Evolutionary conservation across 2,329 filamentous ascomycete genomes (phyloP).

Genomic region (Daldinia sp.): DNA sequence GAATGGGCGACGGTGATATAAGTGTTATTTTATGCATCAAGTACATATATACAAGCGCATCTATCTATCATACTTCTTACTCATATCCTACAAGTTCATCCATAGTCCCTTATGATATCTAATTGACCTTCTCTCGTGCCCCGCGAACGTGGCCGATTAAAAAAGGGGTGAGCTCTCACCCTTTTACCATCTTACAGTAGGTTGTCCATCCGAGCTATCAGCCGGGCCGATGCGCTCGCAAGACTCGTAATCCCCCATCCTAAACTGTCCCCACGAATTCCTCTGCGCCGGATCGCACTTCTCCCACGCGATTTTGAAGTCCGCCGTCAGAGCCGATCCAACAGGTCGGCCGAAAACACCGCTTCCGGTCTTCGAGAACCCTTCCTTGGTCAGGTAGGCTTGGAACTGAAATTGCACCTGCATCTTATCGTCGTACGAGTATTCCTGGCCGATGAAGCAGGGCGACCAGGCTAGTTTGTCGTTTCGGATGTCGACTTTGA

Average conservation of each 20-base stretch:
- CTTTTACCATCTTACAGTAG: constrained; percentile 30
- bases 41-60: too few species aligned
- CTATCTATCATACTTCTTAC: too few species aligned
- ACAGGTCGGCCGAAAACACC: constrained; percentile 26
- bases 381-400: constrained; percentile 31
- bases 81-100: too few species aligned
- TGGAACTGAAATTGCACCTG: constrained; percentile 35
- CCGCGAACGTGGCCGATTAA: background rate
- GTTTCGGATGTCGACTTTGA: constrained; percentile 28
- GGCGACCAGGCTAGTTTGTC: constrained; percentile 26
- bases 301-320: constrained; percentile 31
- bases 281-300: constrained; percentile 23
- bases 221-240: constrained; percentile 20
- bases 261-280: constrained; percentile 32
- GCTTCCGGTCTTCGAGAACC: constrained; percentile 24
- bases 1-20: constrained; percentile 47
- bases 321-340: constrained; percentile 26
- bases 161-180: background rate
- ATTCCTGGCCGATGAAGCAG: constrained; percentile 32
- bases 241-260: constrained; percentile 31
- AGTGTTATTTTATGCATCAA: background rate
- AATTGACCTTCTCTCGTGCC: background rate
- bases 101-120: background rate
- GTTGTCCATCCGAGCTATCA: constrained; percentile 10
- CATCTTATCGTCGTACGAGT: constrained; percentile 34